Evolutionary conservation across 345 rosid species (phyloP).

Genomic region (Erucastrum elatum): DNA sequence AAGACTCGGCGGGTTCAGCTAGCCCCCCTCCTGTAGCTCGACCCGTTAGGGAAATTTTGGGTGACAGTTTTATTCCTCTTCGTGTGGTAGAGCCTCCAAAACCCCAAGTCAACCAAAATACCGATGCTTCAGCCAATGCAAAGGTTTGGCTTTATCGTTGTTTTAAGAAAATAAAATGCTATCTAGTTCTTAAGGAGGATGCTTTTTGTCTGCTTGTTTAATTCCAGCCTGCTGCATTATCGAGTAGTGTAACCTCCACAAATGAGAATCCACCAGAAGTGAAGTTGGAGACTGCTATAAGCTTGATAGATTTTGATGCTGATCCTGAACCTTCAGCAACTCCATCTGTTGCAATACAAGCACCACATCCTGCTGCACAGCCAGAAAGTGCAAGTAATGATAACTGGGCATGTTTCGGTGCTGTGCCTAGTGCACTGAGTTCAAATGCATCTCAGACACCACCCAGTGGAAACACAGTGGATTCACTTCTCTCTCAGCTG

Average conservation of each 20-base stretch:
- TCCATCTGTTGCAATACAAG: conserved; percentile 44
- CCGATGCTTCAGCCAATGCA: conserved; percentile 48
- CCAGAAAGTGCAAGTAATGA: conserved; percentile 32
- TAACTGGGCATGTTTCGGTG: conserved; percentile 43
- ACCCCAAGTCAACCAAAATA: conserved; percentile 53
- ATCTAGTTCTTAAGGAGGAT: background rate
- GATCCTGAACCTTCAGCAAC: conserved; percentile 62
- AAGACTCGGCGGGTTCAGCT: conserved; percentile 54
- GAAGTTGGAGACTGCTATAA: conserved; percentile 56
- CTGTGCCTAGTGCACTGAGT: conserved; percentile 18
- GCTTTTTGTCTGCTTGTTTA: conserved; percentile 24
- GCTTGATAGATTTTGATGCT: conserved; percentile 94
- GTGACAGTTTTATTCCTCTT: conserved; percentile 74
- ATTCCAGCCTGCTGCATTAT: conserved; percentile 70
- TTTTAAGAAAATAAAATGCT: background rate
- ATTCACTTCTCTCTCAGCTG: conserved; percentile 79
- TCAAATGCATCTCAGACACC: conserved; percentile 55
- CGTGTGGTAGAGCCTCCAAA: conserved; percentile 89
- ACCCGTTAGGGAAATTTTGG: conserved; percentile 90
- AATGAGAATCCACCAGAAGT: conserved; percentile 65
- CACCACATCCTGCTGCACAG: conserved; percentile 47
- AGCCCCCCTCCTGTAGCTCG: conserved; percentile 85
- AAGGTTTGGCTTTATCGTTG: conserved; percentile 53
- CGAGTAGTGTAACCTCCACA: conserved; percentile 63
- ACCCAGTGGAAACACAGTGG: conserved; percentile 57